These are phyloP conservation scores for Pythium phragmitis DNA, from an alignment of 352 stramenopile genomes.

Conservation along the genomic window DNA sequence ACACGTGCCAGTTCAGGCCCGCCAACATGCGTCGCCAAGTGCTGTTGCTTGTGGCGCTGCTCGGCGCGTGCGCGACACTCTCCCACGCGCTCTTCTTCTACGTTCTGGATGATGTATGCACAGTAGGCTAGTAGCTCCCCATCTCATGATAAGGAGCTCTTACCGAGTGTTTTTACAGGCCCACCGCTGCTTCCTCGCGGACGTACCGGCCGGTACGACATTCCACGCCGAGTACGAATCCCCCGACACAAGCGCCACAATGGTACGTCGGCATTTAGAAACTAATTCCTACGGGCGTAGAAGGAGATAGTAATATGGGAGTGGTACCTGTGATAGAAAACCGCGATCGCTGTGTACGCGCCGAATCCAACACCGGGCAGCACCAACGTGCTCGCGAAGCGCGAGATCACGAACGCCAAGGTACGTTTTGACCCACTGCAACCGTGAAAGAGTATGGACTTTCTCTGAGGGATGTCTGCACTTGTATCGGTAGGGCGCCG, in stretches of 20 bases:
- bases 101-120: constrained; percentile 48
- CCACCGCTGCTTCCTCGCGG: constrained; percentile 77
- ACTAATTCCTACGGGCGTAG: no score
- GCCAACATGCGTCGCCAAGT: constrained; percentile 2
- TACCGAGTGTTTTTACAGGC: constrained; percentile 28
- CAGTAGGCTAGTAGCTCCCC: not conserved
- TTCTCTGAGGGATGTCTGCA: not conserved
- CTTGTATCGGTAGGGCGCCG: constrained; percentile 38
- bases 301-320: not conserved
- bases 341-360: constrained; percentile 57
- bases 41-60: constrained; percentile 29
- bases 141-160: not conserved
- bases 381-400: constrained; percentile 56
- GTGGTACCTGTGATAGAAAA: constrained; percentile 41
- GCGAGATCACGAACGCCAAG: constrained; percentile 55
- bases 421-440: constrained; percentile 16
- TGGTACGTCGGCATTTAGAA: constrained; percentile 33
- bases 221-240: constrained; percentile 85
- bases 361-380: constrained; percentile 38
- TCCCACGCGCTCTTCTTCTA: constrained; percentile 60
- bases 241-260: constrained; percentile 75
- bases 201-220: constrained; percentile 72
- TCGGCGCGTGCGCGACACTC: constrained; percentile 21
- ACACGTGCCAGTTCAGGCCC: constrained; percentile 16
- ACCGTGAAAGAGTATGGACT: no score